These are phyloP conservation scores for Luvunga scandens DNA, from an alignment of 345 rosid genomes.

Conservation along the genomic window DNA sequence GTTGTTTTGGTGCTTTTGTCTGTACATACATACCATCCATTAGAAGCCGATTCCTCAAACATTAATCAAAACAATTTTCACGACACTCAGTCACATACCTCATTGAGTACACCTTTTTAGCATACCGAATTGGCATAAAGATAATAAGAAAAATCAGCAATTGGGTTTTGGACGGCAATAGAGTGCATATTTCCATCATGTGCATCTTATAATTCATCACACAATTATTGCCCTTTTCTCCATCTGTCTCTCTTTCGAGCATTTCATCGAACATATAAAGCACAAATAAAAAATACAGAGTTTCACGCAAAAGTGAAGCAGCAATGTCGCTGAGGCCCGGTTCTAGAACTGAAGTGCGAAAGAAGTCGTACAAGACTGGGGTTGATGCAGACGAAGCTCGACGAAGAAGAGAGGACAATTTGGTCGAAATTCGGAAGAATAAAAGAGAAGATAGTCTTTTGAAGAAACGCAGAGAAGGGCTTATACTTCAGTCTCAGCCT, in stretches of 20 bases:
- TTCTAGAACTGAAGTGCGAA: slow-evolving; percentile 34
- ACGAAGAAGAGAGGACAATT: slow-evolving; percentile 51
- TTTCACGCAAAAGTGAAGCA: background rate
- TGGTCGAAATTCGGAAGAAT: slow-evolving; percentile 54
- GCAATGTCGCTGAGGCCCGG: slow-evolving; percentile 47
- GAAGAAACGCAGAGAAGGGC: slow-evolving; percentile 57
- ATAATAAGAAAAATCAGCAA: background rate
- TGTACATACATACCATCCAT: background rate
- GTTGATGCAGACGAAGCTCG: slow-evolving; percentile 46
- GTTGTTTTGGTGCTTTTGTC: background rate
- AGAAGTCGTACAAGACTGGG: slow-evolving; percentile 47
- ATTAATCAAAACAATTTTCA: background rate
- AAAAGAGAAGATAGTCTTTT: slow-evolving; percentile 47
- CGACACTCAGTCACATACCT: background rate
- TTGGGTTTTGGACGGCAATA: slow-evolving; percentile 2
- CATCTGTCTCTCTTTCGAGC: background rate
- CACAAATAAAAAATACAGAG: background rate
- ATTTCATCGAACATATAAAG: slow-evolving; percentile 11
- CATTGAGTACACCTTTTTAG: background rate
- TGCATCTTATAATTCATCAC: background rate
- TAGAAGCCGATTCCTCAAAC: background rate
- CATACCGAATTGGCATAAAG: background rate
- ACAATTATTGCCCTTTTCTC: background rate
- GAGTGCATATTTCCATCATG: background rate
- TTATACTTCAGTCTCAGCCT: slow-evolving; percentile 38